Percentiles rank a stretch among this genome's conserved stretches.
Conservation (phyloP, 108 stramenopile species). For the Nannochloropsis oceanica region DNA sequence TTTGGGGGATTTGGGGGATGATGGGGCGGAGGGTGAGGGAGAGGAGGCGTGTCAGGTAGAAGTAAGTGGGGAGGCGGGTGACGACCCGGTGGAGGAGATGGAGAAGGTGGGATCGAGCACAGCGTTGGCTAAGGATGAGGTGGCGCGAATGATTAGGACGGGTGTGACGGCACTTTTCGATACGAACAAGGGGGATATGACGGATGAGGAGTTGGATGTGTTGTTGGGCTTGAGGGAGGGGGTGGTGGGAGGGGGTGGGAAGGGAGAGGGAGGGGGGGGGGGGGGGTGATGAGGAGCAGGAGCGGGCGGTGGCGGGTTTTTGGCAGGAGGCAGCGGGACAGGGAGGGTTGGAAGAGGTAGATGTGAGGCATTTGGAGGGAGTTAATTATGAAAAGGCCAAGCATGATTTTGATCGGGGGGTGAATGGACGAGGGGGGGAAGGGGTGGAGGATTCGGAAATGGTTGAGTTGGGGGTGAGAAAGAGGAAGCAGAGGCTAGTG, state of each 20-base stretch:
- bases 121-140: conserved; percentile 30
- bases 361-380: conserved; percentile 25
- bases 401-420: not conserved
- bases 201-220: conserved; percentile 26
- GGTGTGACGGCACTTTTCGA: conserved; percentile 34
- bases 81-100: conserved; percentile 7
- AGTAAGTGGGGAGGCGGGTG: conserved; percentile 37
- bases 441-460: not conserved
- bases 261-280: not conserved
- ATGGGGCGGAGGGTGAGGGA: conserved; percentile 9
- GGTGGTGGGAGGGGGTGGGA: not conserved
- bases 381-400: conserved; percentile 12
- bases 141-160: conserved; percentile 32
- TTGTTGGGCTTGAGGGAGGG: conserved; percentile 3
- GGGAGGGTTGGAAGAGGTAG: conserved; percentile 22
- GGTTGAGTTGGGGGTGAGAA: conserved; percentile 4
- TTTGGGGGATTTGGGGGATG: conserved; percentile 11
- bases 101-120: conserved; percentile 1
- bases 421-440: not conserved
- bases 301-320: not conserved
- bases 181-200: conserved; percentile 1
- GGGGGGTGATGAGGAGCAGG: not conserved
- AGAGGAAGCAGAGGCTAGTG: conserved; percentile 25
- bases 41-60: conserved; percentile 30
- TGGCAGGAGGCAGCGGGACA: not conserved